A percentile compares a stretch with the other conserved stretches of the same genome.
phyloP scores from a whole-genome alignment of 2,329 filamentous ascomycete genomes.

The Colletotrichum acutatum region DNA sequence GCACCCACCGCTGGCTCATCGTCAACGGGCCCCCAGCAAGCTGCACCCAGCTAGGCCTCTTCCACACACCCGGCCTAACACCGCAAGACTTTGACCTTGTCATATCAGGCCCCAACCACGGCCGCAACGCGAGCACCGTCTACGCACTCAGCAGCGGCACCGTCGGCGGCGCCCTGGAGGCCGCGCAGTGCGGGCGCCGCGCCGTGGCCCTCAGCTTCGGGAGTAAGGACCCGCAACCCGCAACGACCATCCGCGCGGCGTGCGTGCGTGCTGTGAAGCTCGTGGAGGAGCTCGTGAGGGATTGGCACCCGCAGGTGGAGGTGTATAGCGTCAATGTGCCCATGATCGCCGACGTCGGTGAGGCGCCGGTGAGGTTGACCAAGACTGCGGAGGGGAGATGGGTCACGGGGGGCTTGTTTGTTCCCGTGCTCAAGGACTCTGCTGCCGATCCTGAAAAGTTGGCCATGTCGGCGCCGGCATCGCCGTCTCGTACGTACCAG shows the following conservation, averaged over 20 bases:
- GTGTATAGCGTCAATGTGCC: conserved; percentile 78
- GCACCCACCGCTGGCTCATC: conserved; percentile 62
- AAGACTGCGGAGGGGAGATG: conserved; percentile 77
- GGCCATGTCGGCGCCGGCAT: background rate
- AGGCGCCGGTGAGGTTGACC: conserved; percentile 73
- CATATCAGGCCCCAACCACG: conserved; percentile 70
- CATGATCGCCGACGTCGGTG: conserved; percentile 68
- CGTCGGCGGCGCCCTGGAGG: conserved; percentile 68
- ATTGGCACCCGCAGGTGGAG: conserved; percentile 68
- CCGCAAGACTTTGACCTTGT: conserved; percentile 62
- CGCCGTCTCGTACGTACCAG: conserved; percentile 12
- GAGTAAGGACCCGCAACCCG: conserved; percentile 75
- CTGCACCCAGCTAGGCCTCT: conserved; percentile 69
- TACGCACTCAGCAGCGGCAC: conserved; percentile 69
- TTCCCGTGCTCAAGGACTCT: conserved; percentile 4
- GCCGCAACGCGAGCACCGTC: conserved; percentile 68
- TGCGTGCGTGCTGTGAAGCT: conserved; percentile 69
- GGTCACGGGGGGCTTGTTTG: conserved; percentile 57
- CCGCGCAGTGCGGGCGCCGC: conserved; percentile 63
- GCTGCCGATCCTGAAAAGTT: conserved; percentile 26
- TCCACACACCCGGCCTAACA: conserved; percentile 53
- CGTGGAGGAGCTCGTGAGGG: conserved; percentile 69
- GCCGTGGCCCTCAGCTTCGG: conserved; percentile 77
- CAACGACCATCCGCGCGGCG: conserved; percentile 70
- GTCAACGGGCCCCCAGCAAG: conserved; percentile 69